Conservation (phyloP, 116 monocot genomes). For the Cymodocea nodosa region DNA sequence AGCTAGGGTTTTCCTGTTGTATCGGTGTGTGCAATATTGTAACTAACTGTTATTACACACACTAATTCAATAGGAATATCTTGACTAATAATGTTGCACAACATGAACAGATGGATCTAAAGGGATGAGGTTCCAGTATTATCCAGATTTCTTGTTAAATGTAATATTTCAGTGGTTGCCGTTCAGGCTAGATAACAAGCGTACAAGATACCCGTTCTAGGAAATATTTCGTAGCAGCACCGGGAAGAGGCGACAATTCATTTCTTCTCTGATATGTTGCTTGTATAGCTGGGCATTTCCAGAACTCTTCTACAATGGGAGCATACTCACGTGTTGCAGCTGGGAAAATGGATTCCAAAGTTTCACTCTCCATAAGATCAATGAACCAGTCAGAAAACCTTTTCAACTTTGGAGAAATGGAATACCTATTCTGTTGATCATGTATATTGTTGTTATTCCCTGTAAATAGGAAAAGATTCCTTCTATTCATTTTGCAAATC, state of each 20-base stretch:
- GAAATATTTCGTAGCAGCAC: slow-evolving; percentile 73
- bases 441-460: neutral
- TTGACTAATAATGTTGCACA: no score
- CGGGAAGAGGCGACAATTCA: slow-evolving; percentile 69
- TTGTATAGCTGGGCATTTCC: slow-evolving; percentile 63
- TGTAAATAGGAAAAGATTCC: neutral
- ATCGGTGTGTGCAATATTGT: no score
- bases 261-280: slow-evolving; percentile 72
- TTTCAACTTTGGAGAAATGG: slow-evolving; percentile 62
- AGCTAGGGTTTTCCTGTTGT: no score
- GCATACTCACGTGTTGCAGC: slow-evolving; percentile 87
- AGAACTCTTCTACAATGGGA: slow-evolving; percentile 67
- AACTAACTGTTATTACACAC: no score
- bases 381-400: slow-evolving; percentile 78
- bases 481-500: neutral
- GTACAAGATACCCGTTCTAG: slow-evolving; percentile 14
- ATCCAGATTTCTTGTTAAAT: no score
- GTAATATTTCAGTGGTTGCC: no score
- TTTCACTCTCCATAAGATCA: slow-evolving; percentile 66
- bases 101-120: no score
- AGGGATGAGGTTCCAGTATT: no score
- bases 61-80: no score
- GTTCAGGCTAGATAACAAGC: no score
- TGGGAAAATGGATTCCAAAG: slow-evolving; percentile 76
- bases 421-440: slow-evolving; percentile 29